Evolutionary conservation across 352 stramenopile genomes (phyloP), one percentile per base, ranked within the genome.

Genomic region (Bremia lactucae): DNA sequence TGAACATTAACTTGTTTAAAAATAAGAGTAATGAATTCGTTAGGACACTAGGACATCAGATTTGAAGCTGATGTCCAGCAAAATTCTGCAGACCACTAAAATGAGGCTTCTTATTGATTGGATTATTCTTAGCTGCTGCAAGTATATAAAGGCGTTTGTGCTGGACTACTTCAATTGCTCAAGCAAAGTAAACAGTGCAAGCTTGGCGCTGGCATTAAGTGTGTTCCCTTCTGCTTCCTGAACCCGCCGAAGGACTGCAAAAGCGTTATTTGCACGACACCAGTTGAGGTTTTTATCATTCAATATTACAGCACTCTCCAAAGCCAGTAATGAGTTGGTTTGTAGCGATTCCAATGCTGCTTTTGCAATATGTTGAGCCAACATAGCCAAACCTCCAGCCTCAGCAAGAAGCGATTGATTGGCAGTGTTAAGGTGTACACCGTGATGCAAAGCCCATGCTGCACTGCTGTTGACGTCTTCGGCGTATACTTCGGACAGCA

Each of bases 391-490:
- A 6, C 70, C 75, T 15, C 75, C 75, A 15, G 72, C 72, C 3
- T 83, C 72, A 2, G 53, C 65, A 11, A 83, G 47, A 37, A 85
- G 59, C 20, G 59, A 53, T 43, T 87, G 75, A 34, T 56, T 87
- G n/a, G 62, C 59, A 34, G 62, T 47, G 61, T 85, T 85, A 14
- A 79, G 39, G 44, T 75, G 54, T 21, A 83, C 71, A 35, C 58
- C 63, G 46, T 87, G 75, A 47, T 87, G 66, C 43, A 87, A 72
- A 42, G 72, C 75, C 75, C 75, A 87, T 6, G 75, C 75, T 21
- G 75, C 72, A n/a, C 70, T 80, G 38, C 65, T 74, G 44, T 58
- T 77, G 21, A 84, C 62, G 16, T 87, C 75, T 44, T 83, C 72
- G n/a, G 62, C 16, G 31, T 79, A 87, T 23, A 59, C 59, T 0